Conservation (phyloP, 1,284 basidiomycete genomes). For the Athelia sp. region DNA sequence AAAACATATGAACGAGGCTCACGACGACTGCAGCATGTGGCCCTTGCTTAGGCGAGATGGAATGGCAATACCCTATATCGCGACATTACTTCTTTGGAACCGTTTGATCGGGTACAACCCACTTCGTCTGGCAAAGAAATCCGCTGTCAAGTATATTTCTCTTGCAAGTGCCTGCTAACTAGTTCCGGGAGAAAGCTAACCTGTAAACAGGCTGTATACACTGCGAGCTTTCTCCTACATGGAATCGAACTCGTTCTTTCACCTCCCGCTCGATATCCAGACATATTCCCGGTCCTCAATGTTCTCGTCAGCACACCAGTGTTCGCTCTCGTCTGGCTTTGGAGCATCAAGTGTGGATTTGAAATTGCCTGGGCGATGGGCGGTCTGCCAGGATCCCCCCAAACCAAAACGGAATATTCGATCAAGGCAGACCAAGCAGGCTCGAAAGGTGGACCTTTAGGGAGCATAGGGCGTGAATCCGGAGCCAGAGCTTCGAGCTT, state of each 20-base stretch:
- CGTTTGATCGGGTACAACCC: slow-evolving; percentile 75
- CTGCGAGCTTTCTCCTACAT: slow-evolving; percentile 54
- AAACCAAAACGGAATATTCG: not conserved
- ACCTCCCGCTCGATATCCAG: slow-evolving; percentile 75
- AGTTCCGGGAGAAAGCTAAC: not conserved
- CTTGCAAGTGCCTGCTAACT: slow-evolving; percentile 39
- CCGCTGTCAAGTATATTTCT: slow-evolving; percentile 53
- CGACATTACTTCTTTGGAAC: slow-evolving; percentile 74
- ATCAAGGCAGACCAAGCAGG: not conserved
- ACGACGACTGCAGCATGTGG: slow-evolving; percentile 67
- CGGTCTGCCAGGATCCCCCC: slow-evolving; percentile 24
- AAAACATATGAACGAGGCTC: not conserved
- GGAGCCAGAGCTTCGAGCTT: not conserved
- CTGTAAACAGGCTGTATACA: slow-evolving; percentile 51
- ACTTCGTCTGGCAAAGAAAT: slow-evolving; percentile 32
- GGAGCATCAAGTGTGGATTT: slow-evolving; percentile 70
- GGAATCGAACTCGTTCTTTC: slow-evolving; percentile 54
- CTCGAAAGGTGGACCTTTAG: not conserved
- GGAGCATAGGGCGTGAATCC: not conserved
- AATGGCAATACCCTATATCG: slow-evolving; percentile 69
- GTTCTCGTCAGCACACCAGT: slow-evolving; percentile 78
- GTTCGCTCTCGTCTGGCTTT: slow-evolving; percentile 70
- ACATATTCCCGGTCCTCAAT: slow-evolving; percentile 83
- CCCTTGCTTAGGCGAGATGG: slow-evolving; percentile 82
- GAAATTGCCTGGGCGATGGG: slow-evolving; percentile 63